A percentile compares a stretch with the other conserved stretches of the same genome.
Conservation (phyloP, 2,329 filamentous ascomycete species). For the Pseudopithomyces maydicus region DNA sequence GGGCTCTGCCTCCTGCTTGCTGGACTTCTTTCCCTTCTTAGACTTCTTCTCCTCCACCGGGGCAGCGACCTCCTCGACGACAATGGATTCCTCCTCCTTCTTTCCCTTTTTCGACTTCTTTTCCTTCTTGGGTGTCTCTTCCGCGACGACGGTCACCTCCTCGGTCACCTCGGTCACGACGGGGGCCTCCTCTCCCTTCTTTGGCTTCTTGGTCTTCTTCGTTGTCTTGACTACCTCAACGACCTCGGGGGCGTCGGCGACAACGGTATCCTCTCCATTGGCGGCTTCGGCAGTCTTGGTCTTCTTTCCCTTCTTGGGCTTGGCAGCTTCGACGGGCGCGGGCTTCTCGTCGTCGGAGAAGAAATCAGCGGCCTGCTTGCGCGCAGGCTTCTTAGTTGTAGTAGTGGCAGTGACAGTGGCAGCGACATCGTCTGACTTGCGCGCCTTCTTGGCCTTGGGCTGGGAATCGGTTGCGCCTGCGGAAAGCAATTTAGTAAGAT, state of each 20-base stretch:
- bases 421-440: constrained; percentile 38
- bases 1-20: constrained; percentile 23
- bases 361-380: constrained; percentile 45
- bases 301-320: constrained; percentile 14
- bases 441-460: constrained; percentile 46
- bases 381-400: constrained; percentile 28
- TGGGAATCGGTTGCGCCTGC: constrained; percentile 40
- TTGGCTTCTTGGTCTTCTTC: constrained; percentile 10
- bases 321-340: constrained; percentile 8
- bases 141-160: background rate
- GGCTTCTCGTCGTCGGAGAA: constrained; percentile 33
- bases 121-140: constrained; percentile 5
- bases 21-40: constrained; percentile 16
- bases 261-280: constrained; percentile 13
- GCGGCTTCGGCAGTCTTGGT: constrained; percentile 3
- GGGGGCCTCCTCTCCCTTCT: background rate
- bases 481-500: constrained; percentile 15
- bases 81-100: background rate
- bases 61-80: background rate
- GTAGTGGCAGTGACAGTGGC: constrained; percentile 27
- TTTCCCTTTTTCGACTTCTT: constrained; percentile 9
- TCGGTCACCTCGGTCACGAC: background rate
- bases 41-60: constrained; percentile 3
- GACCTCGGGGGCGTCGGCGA: constrained; percentile 9
- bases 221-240: constrained; percentile 1